Evolutionary conservation across 306 rosid genomes (phyloP).

Genomic region (Quercus robur): DNA sequence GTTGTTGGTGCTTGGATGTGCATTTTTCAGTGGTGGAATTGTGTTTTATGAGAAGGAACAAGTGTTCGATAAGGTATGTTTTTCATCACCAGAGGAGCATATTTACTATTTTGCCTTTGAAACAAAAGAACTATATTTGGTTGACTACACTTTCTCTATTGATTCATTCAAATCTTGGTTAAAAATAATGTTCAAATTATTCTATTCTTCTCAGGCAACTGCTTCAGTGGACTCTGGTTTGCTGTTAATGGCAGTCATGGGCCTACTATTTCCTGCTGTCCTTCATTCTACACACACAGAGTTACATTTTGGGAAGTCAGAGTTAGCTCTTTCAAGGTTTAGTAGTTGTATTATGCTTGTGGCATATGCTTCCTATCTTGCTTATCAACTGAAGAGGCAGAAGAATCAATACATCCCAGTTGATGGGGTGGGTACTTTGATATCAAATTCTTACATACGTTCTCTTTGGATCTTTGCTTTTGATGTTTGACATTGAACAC

Average conservation of each 20-base stretch:
- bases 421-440: slow-evolving; percentile 43
- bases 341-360: slow-evolving; percentile 67
- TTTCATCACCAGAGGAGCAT: background rate
- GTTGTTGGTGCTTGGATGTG: slow-evolving; percentile 92
- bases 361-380: slow-evolving; percentile 70
- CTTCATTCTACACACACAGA: slow-evolving; percentile 63
- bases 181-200: background rate
- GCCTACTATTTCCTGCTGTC: slow-evolving; percentile 60
- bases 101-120: background rate
- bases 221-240: slow-evolving; percentile 70
- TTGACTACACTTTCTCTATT: background rate
- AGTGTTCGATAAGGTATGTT: slow-evolving; percentile 64
- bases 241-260: slow-evolving; percentile 75
- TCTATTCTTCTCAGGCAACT: slow-evolving; percentile 27
- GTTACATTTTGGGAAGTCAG: slow-evolving; percentile 57
- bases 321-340: slow-evolving; percentile 66
- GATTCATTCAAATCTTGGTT: background rate
- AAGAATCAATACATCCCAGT: slow-evolving; percentile 39
- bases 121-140: background rate
- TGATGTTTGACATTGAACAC: slow-evolving; percentile 29
- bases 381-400: slow-evolving; percentile 67
- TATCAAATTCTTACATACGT: slow-evolving; percentile 23
- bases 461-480: slow-evolving; percentile 44
- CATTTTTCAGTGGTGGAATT: slow-evolving; percentile 81
- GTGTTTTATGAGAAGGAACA: slow-evolving; percentile 53